phyloP scores from a whole-genome alignment of 306 rosid species.

The Pueraria montana region DNA sequence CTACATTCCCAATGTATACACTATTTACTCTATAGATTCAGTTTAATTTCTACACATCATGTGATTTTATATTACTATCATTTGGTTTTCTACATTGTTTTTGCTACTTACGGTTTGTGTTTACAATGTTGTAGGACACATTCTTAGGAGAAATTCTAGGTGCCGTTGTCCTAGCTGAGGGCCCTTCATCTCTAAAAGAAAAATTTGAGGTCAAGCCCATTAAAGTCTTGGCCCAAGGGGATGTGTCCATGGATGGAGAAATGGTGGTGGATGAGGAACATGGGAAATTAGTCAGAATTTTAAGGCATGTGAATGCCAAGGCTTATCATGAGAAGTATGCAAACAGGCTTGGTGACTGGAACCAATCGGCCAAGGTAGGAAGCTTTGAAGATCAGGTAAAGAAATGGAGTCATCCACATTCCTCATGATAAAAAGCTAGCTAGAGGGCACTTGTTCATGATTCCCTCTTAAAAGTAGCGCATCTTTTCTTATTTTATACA shows the following conservation, averaged over 20 bases:
- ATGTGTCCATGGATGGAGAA: slow-evolving; percentile 73
- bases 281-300: slow-evolving; percentile 70
- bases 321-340: slow-evolving; percentile 62
- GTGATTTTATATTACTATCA: not conserved
- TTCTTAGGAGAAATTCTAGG: slow-evolving; percentile 89
- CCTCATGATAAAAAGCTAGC: slow-evolving; percentile 38
- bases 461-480: slow-evolving; percentile 31
- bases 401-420: slow-evolving; percentile 62
- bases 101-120: slow-evolving; percentile 10
- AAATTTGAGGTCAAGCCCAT: slow-evolving; percentile 57
- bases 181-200: slow-evolving; percentile 49
- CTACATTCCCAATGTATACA: not conserved
- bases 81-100: slow-evolving; percentile 28
- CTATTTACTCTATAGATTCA: not conserved
- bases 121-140: slow-evolving; percentile 62
- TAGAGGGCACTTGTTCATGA: slow-evolving; percentile 21
- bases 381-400: slow-evolving; percentile 74
- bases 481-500: slow-evolving; percentile 17
- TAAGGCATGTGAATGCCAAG: slow-evolving; percentile 57
- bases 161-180: slow-evolving; percentile 58
- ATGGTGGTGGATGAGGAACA: slow-evolving; percentile 54
- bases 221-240: slow-evolving; percentile 64
- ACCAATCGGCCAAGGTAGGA: slow-evolving; percentile 75
- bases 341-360: slow-evolving; percentile 60
- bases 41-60: not conserved